phyloP scores from a whole-genome alignment of 306 rosid species.

The Begonia peltatifolia region DNA sequence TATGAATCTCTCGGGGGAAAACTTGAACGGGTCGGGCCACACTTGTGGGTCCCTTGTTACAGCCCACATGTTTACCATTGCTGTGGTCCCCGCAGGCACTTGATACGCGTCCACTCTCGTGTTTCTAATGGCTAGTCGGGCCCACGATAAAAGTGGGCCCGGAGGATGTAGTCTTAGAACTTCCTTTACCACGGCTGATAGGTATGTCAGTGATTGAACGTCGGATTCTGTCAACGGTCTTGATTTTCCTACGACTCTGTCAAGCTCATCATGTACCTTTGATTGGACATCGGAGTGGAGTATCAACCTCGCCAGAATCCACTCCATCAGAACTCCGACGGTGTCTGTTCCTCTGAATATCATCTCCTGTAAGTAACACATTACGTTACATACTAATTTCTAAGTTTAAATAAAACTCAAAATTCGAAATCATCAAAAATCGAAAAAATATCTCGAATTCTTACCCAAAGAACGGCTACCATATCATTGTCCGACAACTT shows the following conservation, averaged over 20 bases:
- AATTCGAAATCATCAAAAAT: too few relatives aligned
- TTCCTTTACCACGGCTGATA: constrained; percentile 72
- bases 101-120: constrained; percentile 59
- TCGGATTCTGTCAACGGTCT: constrained; percentile 44
- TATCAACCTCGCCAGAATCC: constrained; percentile 73
- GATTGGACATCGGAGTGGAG: constrained; percentile 42
- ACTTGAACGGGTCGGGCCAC: constrained; percentile 52
- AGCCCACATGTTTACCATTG: constrained; percentile 95
- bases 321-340: constrained; percentile 66
- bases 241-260: constrained; percentile 31
- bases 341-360: constrained; percentile 90
- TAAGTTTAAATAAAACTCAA: too few relatives aligned
- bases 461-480: constrained; percentile 92
- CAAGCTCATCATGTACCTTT: constrained; percentile 52
- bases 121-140: constrained; percentile 61
- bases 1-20: constrained; percentile 49
- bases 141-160: constrained; percentile 94
- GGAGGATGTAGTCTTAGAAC: constrained; percentile 83
- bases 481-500: constrained; percentile 61
- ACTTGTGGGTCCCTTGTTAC: constrained; percentile 51
- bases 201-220: constrained; percentile 21
- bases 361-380: constrained; percentile 45
- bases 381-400: neutral
- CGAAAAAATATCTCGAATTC: too few relatives aligned
- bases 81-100: constrained; percentile 74